Evolutionary conservation across 352 stramenopile species (phyloP).

Genomic region (Salisapilia sapeloensis): DNA sequence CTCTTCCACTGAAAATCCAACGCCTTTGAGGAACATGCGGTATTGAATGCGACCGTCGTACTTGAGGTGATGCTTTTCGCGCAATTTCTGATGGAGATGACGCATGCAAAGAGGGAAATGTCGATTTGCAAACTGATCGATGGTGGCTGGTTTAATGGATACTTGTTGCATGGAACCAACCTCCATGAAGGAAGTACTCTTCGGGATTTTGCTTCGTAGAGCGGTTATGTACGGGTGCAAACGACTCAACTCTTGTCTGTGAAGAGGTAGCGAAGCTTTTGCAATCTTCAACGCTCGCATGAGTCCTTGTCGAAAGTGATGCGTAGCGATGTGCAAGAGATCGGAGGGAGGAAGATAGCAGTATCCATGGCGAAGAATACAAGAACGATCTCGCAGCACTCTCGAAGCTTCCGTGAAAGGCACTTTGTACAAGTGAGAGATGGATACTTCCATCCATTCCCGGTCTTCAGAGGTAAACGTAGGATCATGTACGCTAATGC

Average conservation of each 20-base stretch:
- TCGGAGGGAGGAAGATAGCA: constrained; percentile 19
- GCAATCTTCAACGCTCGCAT: constrained; percentile 19
- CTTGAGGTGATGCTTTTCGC: constrained; percentile 68
- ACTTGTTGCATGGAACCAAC: background rate
- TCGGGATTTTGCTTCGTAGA: constrained; percentile 6
- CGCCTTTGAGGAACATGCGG: constrained; percentile 70
- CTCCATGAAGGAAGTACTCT: background rate
- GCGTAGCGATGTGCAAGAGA: constrained; percentile 16
- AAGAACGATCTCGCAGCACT: constrained; percentile 20
- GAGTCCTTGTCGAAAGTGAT: constrained; percentile 19
- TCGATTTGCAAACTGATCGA: constrained; percentile 39
- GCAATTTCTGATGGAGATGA: constrained; percentile 48
- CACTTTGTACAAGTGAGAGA: constrained; percentile 11
- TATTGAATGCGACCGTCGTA: constrained; percentile 77
- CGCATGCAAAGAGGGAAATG: constrained; percentile 76
- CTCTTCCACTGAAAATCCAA: constrained; percentile 61
- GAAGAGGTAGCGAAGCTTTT: constrained; percentile 19
- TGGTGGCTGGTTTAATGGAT: constrained; percentile 42
- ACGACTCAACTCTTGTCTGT: constrained; percentile 13
- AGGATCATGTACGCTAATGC: constrained; percentile 3
- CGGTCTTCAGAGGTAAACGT: background rate
- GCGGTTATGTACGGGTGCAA: too few species aligned
- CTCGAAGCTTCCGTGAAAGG: constrained; percentile 20
- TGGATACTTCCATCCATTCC: constrained; percentile 1
- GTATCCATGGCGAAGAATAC: constrained; percentile 21